Conservation (phyloP, 305 asterid genomes). For the Fraxinus sp. region DNA sequence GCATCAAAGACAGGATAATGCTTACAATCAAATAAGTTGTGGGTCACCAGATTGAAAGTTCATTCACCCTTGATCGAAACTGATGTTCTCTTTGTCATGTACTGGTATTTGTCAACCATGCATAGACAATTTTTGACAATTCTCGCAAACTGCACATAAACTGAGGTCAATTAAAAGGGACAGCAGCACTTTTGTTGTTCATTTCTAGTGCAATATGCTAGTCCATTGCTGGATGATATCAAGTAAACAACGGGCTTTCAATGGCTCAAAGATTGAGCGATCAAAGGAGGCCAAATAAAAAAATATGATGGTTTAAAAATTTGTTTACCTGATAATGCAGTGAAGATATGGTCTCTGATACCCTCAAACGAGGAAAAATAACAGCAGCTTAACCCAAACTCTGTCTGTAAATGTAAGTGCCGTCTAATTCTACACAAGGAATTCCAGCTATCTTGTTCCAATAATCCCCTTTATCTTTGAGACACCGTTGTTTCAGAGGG, state of each 20-base stretch:
- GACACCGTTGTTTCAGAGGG: conserved; percentile 31
- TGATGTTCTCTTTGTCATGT: background rate
- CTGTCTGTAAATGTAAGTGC: conserved; percentile 23
- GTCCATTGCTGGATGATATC: background rate
- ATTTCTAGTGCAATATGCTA: background rate
- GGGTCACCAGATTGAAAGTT: background rate
- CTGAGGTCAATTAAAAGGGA: background rate
- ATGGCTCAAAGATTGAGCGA: background rate
- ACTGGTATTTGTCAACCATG: background rate
- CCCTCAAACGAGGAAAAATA: background rate
- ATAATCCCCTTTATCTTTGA: conserved; percentile 35
- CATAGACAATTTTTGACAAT: background rate
- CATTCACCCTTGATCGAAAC: background rate
- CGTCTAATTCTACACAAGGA: conserved; percentile 38
- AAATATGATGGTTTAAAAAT: background rate
- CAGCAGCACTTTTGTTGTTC: background rate
- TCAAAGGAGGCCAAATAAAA: background rate
- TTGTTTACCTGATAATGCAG: background rate
- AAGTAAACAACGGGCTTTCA: background rate
- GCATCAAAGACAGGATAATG: background rate
- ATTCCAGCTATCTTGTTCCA: conserved; percentile 43
- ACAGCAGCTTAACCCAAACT: background rate
- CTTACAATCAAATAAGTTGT: background rate
- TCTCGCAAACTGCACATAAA: background rate
- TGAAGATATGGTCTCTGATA: background rate